These are phyloP conservation scores for Tulasnella sp. DNA, from an alignment of 768 basidiomycete species.

Conservation along the genomic window DNA sequence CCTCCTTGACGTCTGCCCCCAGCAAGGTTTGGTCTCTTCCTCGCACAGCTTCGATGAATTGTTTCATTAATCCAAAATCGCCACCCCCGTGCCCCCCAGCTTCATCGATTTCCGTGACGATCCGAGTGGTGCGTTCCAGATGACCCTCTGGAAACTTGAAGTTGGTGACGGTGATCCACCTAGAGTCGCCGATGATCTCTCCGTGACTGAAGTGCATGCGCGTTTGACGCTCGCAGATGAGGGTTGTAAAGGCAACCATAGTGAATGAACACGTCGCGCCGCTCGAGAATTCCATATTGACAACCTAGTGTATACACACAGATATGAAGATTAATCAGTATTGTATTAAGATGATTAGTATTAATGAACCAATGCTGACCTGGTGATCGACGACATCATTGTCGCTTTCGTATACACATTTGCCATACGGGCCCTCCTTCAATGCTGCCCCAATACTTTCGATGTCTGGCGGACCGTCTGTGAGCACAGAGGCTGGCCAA, in stretches of 20 bases:
- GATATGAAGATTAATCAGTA: background rate
- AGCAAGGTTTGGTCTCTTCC: slow-evolving; percentile 51
- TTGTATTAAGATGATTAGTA: background rate
- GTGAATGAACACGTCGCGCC: slow-evolving; percentile 79
- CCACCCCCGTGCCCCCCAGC: slow-evolving; percentile 76
- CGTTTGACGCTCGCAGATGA: slow-evolving; percentile 73
- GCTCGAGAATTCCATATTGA: slow-evolving; percentile 76
- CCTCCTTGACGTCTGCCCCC: slow-evolving; percentile 51
- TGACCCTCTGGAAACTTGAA: slow-evolving; percentile 34
- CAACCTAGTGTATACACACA: slow-evolving; percentile 38
- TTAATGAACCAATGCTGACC: slow-evolving; percentile 24
- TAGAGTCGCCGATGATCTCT: slow-evolving; percentile 84
- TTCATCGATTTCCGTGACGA: slow-evolving; percentile 36
- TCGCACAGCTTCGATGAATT: slow-evolving; percentile 69
- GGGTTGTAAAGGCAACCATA: slow-evolving; percentile 75
- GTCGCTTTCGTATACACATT: slow-evolving; percentile 72
- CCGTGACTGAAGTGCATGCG: slow-evolving; percentile 79
- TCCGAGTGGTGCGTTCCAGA: slow-evolving; percentile 27
- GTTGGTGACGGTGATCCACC: slow-evolving; percentile 60
- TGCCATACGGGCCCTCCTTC: slow-evolving; percentile 60
- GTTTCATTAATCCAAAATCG: slow-evolving; percentile 60
- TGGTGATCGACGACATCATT: slow-evolving; percentile 90
- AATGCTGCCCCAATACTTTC: slow-evolving; percentile 73
- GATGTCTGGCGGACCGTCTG: slow-evolving; percentile 77
- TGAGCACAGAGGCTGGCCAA: slow-evolving; percentile 61